Evolutionary conservation across 768 basidiomycete species (phyloP).

Genomic region (Suillus clintonianus): DNA sequence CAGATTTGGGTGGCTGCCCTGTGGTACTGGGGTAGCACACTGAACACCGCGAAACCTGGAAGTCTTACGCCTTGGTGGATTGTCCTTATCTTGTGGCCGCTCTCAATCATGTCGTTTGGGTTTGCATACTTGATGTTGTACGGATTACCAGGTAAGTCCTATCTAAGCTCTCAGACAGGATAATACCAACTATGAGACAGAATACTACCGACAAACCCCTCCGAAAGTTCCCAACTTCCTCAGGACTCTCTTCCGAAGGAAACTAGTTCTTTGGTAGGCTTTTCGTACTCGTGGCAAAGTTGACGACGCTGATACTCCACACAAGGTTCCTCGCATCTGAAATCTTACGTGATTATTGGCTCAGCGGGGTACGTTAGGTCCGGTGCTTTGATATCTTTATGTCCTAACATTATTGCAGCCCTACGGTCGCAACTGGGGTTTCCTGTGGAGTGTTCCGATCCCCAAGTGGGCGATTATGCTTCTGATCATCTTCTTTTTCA

Average conservation of each 20-base stretch:
- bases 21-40: slow-evolving; percentile 92
- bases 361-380: slow-evolving; percentile 68
- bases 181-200: slow-evolving; percentile 36
- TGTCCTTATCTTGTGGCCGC: slow-evolving; percentile 77
- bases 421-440: slow-evolving; percentile 93
- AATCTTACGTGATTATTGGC: slow-evolving; percentile 89
- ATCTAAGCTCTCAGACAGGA: background rate
- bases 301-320: background rate
- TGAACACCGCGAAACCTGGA: slow-evolving; percentile 56
- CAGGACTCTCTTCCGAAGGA: slow-evolving; percentile 84
- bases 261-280: slow-evolving; percentile 80
- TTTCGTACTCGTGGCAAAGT: background rate
- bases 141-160: slow-evolving; percentile 75
- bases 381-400: background rate
- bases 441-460: slow-evolving; percentile 85
- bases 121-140: slow-evolving; percentile 85
- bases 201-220: slow-evolving; percentile 90
- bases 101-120: slow-evolving; percentile 69
- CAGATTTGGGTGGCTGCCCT: slow-evolving; percentile 95
- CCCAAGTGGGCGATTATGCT: slow-evolving; percentile 82
- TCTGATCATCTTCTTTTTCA: slow-evolving; percentile 81
- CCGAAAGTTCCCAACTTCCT: slow-evolving; percentile 95
- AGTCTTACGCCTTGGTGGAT: slow-evolving; percentile 84
- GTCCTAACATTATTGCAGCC: slow-evolving; percentile 47
- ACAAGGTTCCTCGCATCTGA: slow-evolving; percentile 83